Conservation (phyloP, 2,329 filamentous ascomycete species). For the Calonectria pseudoreteaudii region DNA sequence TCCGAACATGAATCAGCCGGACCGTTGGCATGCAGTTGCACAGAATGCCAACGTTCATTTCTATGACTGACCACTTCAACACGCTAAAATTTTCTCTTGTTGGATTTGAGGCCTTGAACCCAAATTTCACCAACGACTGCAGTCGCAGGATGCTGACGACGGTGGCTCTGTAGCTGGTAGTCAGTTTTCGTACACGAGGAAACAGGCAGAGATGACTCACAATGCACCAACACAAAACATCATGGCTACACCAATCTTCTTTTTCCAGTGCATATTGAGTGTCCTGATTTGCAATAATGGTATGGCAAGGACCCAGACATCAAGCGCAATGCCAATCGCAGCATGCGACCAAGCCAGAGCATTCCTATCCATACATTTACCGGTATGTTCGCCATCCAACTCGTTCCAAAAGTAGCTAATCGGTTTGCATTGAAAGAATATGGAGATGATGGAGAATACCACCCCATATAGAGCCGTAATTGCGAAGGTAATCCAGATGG, state of each 20-base stretch:
- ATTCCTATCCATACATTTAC: slow-evolving; percentile 63
- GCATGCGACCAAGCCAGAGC: slow-evolving; percentile 64
- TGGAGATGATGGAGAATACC: slow-evolving; percentile 57
- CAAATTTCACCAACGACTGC: slow-evolving; percentile 46
- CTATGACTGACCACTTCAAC: slow-evolving; percentile 51
- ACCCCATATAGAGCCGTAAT: slow-evolving; percentile 50
- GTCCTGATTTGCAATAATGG: slow-evolving; percentile 58
- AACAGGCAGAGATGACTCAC: slow-evolving; percentile 42
- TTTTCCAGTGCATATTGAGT: slow-evolving; percentile 59
- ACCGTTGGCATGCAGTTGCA: slow-evolving; percentile 53
- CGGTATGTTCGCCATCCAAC: slow-evolving; percentile 61
- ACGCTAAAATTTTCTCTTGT: slow-evolving; percentile 50
- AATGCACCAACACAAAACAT: slow-evolving; percentile 65
- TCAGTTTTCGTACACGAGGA: background rate
- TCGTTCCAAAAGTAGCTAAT: slow-evolving; percentile 63
- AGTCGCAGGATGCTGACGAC: slow-evolving; percentile 54
- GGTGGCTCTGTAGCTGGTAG: slow-evolving; percentile 44
- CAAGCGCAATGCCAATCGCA: slow-evolving; percentile 63
- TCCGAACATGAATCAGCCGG: slow-evolving; percentile 47
- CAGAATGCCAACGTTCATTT: slow-evolving; percentile 53
- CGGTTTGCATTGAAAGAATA: slow-evolving; percentile 63
- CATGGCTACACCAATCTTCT: slow-evolving; percentile 59
- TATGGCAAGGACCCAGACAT: slow-evolving; percentile 63
- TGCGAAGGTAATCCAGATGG: slow-evolving; percentile 56
- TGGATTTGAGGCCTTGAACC: slow-evolving; percentile 41